Evolutionary conservation across 495 filamentous ascomycete species (phyloP).

Genomic region (Xeromyces bisporus): DNA sequence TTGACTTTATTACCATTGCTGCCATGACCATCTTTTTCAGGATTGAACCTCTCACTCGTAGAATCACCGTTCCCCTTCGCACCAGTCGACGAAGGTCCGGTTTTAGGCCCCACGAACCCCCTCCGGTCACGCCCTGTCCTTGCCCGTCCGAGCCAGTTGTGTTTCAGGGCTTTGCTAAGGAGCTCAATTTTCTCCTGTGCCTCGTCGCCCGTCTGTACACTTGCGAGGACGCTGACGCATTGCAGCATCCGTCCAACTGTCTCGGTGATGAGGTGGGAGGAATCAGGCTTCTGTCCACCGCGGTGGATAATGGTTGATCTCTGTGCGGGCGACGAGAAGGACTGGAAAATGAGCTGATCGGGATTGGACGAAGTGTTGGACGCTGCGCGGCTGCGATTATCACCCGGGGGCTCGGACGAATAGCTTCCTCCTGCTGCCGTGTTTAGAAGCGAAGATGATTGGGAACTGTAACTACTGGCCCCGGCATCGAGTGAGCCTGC

Average conservation of each 20-base stretch:
- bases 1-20: not conserved
- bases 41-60: not conserved
- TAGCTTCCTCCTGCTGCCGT: constrained; percentile 31
- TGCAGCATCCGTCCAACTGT: constrained; percentile 93
- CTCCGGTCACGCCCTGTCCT: constrained; percentile 76
- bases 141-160: constrained; percentile 90
- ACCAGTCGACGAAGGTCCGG: constrained; percentile 12
- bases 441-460: constrained; percentile 51
- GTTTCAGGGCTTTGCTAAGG: constrained; percentile 68
- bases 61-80: not conserved
- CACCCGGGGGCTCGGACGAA: constrained; percentile 28
- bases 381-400: constrained; percentile 51
- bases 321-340: constrained; percentile 34
- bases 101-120: constrained; percentile 66
- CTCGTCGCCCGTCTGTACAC: constrained; percentile 55
- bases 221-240: constrained; percentile 78
- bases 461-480: constrained; percentile 56
- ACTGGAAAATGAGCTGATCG: constrained; percentile 31
- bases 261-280: constrained; percentile 71
- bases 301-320: constrained; percentile 27
- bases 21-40: not conserved
- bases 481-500: constrained; percentile 56
- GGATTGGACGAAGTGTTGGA: constrained; percentile 65
- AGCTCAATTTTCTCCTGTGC: constrained; percentile 65
- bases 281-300: constrained; percentile 28